A percentile compares a stretch with the other conserved stretches of the same genome.
phyloP scores from a whole-genome alignment of 2,329 filamentous ascomycete genomes.

The Emmonsia crescens region DNA sequence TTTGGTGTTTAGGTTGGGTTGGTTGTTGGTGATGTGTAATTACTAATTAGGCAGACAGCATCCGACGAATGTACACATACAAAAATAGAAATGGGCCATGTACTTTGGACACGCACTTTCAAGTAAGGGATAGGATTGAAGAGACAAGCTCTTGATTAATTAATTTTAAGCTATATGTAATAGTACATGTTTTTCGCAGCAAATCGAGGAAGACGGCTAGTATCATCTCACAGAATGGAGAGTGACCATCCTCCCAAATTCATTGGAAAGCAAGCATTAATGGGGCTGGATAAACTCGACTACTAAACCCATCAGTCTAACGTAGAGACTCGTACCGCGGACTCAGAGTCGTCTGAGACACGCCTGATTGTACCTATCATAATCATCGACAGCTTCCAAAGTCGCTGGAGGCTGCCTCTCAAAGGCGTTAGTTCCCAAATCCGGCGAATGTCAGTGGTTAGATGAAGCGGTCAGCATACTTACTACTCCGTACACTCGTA shows the following conservation, averaged over 20 bases:
- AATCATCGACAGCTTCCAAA: too few relatives aligned
- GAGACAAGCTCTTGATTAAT: neutral
- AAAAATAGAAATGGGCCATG: neutral
- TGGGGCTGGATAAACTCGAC: neutral
- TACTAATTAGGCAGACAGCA: neutral
- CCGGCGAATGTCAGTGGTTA: neutral
- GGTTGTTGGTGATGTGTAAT: neutral
- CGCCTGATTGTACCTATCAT: neutral
- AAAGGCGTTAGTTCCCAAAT: too few relatives aligned
- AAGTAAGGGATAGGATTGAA: neutral
- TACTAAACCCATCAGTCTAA: neutral
- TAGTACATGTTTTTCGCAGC: too few relatives aligned
- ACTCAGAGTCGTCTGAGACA: neutral
- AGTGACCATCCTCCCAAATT: neutral
- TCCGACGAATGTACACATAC: neutral
- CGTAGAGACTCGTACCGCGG: neutral
- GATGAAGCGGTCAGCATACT: neutral
- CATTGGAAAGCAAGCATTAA: neutral
- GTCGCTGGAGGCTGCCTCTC: neutral
- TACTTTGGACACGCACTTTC: neutral
- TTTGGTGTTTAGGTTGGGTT: neutral
- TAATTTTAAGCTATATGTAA: too few relatives aligned
- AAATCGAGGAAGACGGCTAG: too few relatives aligned
- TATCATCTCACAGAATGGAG: neutral
- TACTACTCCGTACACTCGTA: too few relatives aligned